phyloP scores from a whole-genome alignment of 2,329 filamentous ascomycete species.

The Raffaelea ambrosiae region DNA sequence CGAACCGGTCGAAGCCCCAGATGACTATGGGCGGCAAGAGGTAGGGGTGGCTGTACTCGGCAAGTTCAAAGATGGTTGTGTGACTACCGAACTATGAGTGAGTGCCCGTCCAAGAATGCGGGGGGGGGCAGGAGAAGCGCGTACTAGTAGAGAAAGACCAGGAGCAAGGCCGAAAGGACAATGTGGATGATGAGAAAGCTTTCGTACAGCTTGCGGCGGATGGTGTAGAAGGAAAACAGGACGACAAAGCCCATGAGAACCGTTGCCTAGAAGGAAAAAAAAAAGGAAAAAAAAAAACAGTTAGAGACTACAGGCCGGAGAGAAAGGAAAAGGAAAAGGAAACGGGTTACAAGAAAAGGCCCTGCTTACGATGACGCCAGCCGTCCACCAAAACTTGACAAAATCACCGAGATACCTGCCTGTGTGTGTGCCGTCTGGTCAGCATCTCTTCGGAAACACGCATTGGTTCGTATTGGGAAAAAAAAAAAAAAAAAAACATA shows the following conservation, averaged over 20 bases:
- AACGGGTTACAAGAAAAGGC: slow-evolving; percentile 36
- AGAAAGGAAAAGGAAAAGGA: slow-evolving; percentile 38
- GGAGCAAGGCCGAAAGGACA: slow-evolving; percentile 26
- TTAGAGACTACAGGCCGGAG: not conserved
- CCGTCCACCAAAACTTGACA: not conserved
- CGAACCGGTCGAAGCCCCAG: slow-evolving; percentile 13
- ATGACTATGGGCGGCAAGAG: slow-evolving; percentile 9
- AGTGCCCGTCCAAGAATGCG: not conserved
- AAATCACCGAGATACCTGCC: not conserved
- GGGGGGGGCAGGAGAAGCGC: not conserved
- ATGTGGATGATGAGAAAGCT: slow-evolving; percentile 36
- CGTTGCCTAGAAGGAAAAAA: too few relatives aligned
- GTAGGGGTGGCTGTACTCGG: slow-evolving; percentile 11
- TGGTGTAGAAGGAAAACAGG: slow-evolving; percentile 38
- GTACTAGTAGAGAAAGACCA: slow-evolving; percentile 24
- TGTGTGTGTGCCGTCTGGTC: too few relatives aligned
- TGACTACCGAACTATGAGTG: slow-evolving; percentile 5
- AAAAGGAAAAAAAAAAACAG: not conserved
- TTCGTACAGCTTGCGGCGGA: slow-evolving; percentile 46
- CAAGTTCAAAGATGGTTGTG: slow-evolving; percentile 8
- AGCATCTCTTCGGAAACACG: not conserved
- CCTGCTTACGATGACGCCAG: slow-evolving; percentile 9
- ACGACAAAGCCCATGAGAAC: slow-evolving; percentile 36
- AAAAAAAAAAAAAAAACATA: not conserved
- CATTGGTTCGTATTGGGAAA: too few relatives aligned